phyloP scores from a whole-genome alignment of 495 filamentous ascomycete species.

The Aspergillus sclerotioniger region DNA sequence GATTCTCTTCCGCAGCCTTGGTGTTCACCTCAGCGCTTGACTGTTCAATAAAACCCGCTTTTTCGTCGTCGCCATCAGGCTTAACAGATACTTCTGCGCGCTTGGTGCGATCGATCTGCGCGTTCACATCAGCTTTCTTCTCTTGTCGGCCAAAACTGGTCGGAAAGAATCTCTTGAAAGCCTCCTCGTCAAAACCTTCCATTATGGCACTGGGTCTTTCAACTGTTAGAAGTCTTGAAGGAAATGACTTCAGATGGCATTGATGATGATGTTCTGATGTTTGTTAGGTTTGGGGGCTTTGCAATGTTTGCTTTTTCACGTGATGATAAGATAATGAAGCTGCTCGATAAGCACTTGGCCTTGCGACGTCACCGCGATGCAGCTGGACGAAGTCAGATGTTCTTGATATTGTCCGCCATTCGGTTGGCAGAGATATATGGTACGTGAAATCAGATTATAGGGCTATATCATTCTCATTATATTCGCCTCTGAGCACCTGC shows the following conservation, averaged over 20 bases:
- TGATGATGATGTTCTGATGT: slow-evolving; percentile 13
- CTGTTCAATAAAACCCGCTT: slow-evolving; percentile 19
- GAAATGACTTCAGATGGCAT: slow-evolving; percentile 9
- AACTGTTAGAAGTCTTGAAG: neutral
- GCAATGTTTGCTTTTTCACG: slow-evolving; percentile 33
- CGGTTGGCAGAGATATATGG: too few relatives aligned
- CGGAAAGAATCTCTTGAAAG: slow-evolving; percentile 78
- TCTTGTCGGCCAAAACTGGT: slow-evolving; percentile 82
- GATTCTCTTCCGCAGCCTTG: slow-evolving; percentile 22
- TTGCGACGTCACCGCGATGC: neutral
- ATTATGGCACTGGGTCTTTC: slow-evolving; percentile 25
- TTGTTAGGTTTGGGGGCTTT: slow-evolving; percentile 34
- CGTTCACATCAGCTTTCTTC: slow-evolving; percentile 67
- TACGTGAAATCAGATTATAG: too few relatives aligned
- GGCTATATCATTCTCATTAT: too few relatives aligned
- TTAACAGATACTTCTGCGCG: slow-evolving; percentile 46
- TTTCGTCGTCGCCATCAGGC: slow-evolving; percentile 21
- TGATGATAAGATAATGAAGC: slow-evolving; percentile 2
- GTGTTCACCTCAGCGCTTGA: slow-evolving; percentile 12
- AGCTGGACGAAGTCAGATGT: too few relatives aligned
- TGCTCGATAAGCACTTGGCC: neutral
- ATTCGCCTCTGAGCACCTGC: too few relatives aligned
- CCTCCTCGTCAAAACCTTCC: slow-evolving; percentile 76
- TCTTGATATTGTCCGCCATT: too few relatives aligned
- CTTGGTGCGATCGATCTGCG: slow-evolving; percentile 76